Percentiles rank a stretch among this genome's conserved stretches.
phyloP scores from a whole-genome alignment of 768 basidiomycete species.

The Tulasnella sp. region DNA sequence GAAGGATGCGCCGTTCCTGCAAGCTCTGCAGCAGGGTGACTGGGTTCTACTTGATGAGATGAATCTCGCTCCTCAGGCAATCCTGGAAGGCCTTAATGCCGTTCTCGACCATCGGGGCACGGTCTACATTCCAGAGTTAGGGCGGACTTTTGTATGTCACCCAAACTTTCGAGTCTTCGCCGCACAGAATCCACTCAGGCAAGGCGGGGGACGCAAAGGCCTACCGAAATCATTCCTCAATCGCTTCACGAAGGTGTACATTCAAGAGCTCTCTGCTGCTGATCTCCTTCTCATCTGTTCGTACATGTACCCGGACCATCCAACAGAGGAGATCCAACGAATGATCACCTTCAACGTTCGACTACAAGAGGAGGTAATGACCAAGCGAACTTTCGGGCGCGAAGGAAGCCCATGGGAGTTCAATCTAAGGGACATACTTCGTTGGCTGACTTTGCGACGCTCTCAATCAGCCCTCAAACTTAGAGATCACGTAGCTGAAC shows the following conservation, averaged over 20 bases:
- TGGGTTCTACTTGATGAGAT: conserved; percentile 99
- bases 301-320: conserved; percentile 54
- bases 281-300: conserved; percentile 74
- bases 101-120: conserved; percentile 91
- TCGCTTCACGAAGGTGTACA: conserved; percentile 94
- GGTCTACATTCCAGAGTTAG: conserved; percentile 90
- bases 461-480: conserved; percentile 26
- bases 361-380: conserved; percentile 55
- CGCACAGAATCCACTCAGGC: conserved; percentile 90
- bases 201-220: conserved; percentile 95
- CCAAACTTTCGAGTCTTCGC: conserved; percentile 96
- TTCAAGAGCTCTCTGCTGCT: conserved; percentile 66
- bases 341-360: conserved; percentile 79
- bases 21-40: conserved; percentile 85
- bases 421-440: conserved; percentile 86
- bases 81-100: conserved; percentile 94
- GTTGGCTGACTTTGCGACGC: conserved; percentile 56
- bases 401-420: conserved; percentile 95
- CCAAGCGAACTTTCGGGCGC: conserved; percentile 54
- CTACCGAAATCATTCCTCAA: conserved; percentile 96
- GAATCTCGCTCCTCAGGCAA: conserved; percentile 95
- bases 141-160: conserved; percentile 76
- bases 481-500: conserved; percentile 45
- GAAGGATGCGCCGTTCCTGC: conserved; percentile 94
- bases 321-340: conserved; percentile 39